Percentiles rank a stretch among this genome's conserved stretches.
Conservation (phyloP, 306 rosid species). For the Cucumis melo region DNA sequence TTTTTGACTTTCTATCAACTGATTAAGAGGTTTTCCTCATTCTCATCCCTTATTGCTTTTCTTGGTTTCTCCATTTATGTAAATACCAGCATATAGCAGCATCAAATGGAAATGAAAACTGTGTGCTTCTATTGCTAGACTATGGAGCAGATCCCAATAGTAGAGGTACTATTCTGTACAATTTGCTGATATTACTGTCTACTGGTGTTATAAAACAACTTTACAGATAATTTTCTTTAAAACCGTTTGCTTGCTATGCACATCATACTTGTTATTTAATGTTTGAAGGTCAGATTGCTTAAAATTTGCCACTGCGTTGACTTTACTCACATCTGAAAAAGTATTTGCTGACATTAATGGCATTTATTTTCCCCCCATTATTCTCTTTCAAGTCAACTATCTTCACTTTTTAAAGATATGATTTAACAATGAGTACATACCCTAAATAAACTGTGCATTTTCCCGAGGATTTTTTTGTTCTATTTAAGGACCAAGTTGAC, state of each 20-base stretch:
- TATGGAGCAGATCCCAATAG: conserved; percentile 57
- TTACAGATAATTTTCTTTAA: neutral
- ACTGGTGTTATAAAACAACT: neutral
- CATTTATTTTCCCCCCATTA: neutral
- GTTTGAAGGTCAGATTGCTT: neutral
- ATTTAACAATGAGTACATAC: neutral
- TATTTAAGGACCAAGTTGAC: neutral
- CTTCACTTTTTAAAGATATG: neutral
- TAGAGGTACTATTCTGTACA: conserved; percentile 38
- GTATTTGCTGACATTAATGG: neutral
- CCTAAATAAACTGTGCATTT: neutral
- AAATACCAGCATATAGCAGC: conserved; percentile 70
- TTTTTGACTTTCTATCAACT: neutral
- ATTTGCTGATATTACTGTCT: neutral
- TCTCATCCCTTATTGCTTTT: neutral
- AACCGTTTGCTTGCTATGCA: neutral
- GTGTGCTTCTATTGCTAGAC: conserved; percentile 59
- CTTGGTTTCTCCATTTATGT: neutral
- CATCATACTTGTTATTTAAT: neutral
- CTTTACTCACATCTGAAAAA: neutral
- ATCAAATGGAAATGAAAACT: conserved; percentile 52
- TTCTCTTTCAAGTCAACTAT: neutral
- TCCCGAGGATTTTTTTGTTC: neutral
- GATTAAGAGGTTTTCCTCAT: neutral
- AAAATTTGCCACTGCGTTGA: neutral